These are phyloP conservation scores for Botryosphaeria agaves DNA, from an alignment of 2,329 filamentous ascomycete genomes.

Conservation along the genomic window DNA sequence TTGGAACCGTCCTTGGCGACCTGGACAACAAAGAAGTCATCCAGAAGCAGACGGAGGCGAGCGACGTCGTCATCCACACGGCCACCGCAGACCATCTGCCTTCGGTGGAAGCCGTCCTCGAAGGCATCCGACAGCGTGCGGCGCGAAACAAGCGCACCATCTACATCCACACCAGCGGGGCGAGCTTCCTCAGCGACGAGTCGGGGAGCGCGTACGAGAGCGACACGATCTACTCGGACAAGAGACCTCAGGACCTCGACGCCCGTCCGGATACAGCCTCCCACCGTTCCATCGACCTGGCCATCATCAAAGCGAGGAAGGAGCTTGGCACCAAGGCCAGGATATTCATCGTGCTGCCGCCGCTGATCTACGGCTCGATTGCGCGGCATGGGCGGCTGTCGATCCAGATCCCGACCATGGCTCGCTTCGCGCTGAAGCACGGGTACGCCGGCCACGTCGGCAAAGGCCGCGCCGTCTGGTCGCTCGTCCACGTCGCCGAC, in stretches of 20 bases:
- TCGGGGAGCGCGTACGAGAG: conserved; percentile 15
- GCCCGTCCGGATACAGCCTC: conserved; percentile 23
- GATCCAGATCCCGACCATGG: conserved; percentile 30
- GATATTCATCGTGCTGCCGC: conserved; percentile 30
- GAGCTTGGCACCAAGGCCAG: conserved; percentile 23
- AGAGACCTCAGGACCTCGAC: conserved; percentile 22
- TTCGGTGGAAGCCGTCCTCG: conserved; percentile 26
- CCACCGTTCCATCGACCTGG: conserved; percentile 28
- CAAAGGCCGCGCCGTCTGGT: conserved; percentile 22
- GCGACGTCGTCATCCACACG: conserved; percentile 30
- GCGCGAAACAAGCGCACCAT: conserved; percentile 20
- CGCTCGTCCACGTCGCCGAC: conserved; percentile 29
- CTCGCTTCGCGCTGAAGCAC: conserved; percentile 30
- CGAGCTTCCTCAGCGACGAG: conserved; percentile 22
- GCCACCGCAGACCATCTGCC: conserved; percentile 32
- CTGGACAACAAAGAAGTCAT: conserved; percentile 24
- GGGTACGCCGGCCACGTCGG: conserved; percentile 28
- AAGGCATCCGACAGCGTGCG: conserved; percentile 23
- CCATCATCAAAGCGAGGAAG: conserved; percentile 20
- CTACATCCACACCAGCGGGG: conserved; percentile 33
- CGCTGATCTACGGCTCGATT: conserved; percentile 30
- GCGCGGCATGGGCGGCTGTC: conserved; percentile 21
- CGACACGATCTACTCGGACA: conserved; percentile 26
- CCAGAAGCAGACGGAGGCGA: conserved; percentile 16
- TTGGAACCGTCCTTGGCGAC: conserved; percentile 21